Base-by-base conservation (phyloP, 805 yeast genomes). In the Yamadazyma sp. region DNA sequence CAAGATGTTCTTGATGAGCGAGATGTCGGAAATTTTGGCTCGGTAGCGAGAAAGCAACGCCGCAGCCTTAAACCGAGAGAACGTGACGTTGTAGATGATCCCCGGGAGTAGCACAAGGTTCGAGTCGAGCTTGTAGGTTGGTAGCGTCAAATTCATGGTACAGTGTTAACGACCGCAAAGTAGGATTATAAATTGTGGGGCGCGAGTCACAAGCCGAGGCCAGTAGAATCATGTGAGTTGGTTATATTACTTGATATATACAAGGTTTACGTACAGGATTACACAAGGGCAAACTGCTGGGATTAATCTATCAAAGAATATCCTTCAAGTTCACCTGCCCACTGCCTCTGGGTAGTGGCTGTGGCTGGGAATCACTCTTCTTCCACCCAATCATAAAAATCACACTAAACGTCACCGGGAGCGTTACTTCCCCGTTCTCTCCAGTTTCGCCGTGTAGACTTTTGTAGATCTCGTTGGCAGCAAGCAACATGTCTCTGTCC, bases 321-420 rank as follows among this genome's bases (percentile, higher is more conserved):
- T 85, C 90, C 55, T 82, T 82, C 52, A 86, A 62, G 44, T 69
- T 79, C 27, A 85, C 71, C 51, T 80, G 77, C 1, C 82, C 93
- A 14, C 83, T 53, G 1, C 95, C 95, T 45, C 95, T 67, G 34
- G 72, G 72, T 42, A 84, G 70, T 1, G 95, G 91, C 53, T 80
- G 66, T 3, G 90, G 88, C 54, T 84, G 87, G 34, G 60, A 54
- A 5, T 76, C 75, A 38, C 85, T 74, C 46, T 81, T 79, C 56
- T 84, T 87, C 95, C 95, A 87, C 3, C 95, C 95, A 54, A 87
- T 84, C 88, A 86, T 82, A 55, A 82, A 83, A 17, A 86, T 77
- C 37, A 87, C 76, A 43, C 87, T 66, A 60, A 77, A 87, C 0
- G 95, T 86, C 7, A 87, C 89, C 1, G 95, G 95, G n/a, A 86